Percentiles rank a stretch among this genome's conserved stretches.
Conservation (phyloP, 2,329 filamentous ascomycete genomes). For the Fusarium sp. region DNA sequence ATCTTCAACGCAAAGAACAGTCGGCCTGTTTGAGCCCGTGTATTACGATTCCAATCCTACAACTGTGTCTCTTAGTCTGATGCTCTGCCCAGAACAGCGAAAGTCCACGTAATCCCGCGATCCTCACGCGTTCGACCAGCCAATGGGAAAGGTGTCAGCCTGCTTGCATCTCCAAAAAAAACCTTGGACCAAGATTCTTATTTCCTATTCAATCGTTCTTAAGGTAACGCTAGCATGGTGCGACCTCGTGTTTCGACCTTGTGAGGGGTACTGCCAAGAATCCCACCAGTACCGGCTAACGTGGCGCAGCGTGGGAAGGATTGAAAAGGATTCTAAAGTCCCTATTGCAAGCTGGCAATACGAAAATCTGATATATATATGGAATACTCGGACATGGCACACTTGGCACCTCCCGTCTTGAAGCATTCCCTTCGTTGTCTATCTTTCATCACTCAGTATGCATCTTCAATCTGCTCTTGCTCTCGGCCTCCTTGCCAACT, state of each 20-base stretch:
- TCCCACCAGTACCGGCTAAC: accelerated
- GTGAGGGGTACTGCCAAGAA: neutral
- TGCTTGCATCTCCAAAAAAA: too few species aligned
- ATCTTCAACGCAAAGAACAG: accelerated
- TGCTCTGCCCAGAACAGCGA: neutral
- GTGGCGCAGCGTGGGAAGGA: neutral
- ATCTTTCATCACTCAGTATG: neutral
- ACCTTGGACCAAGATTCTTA: neutral
- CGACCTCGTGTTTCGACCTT: neutral
- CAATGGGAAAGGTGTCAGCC: neutral
- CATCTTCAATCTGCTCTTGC: conserved; percentile 3
- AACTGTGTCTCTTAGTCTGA: neutral
- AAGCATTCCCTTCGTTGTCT: accelerated
- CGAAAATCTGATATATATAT: neutral
- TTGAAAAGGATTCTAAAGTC: neutral
- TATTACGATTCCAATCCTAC: too few species aligned
- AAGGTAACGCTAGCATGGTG: neutral
- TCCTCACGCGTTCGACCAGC: neutral
- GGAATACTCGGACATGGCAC: neutral
- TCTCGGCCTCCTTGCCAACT: neutral
- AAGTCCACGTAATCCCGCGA: neutral
- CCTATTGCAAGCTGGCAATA: accelerated
- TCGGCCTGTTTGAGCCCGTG: neutral
- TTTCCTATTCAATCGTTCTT: neutral
- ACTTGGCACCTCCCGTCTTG: accelerated